A percentile compares a stretch with the other conserved stretches of the same genome.
phyloP scores from a whole-genome alignment of 139 green algal species.

The Closterium sp. region DNA sequence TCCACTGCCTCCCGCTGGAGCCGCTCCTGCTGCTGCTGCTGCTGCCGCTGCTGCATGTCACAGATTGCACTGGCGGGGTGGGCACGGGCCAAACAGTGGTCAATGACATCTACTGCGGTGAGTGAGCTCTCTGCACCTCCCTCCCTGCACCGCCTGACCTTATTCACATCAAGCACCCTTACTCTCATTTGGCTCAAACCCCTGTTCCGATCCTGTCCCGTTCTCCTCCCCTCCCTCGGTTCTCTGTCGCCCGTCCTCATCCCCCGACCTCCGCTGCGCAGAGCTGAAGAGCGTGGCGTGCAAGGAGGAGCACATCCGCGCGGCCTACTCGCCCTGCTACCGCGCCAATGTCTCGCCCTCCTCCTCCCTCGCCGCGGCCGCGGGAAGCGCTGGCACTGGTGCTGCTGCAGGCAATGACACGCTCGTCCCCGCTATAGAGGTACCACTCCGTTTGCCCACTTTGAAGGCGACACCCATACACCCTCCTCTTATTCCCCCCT shows the following conservation, averaged over 20 bases:
- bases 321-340: constrained; percentile 20
- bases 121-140: not conserved
- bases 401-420: not conserved
- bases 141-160: not conserved
- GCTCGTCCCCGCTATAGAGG: not conserved
- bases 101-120: not conserved
- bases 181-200: not conserved
- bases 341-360: not conserved
- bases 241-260: too few relatives aligned
- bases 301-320: constrained; percentile 13
- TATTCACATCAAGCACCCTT: too few relatives aligned
- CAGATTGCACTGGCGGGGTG: not conserved
- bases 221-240: not conserved
- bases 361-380: not conserved
- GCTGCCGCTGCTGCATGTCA: not conserved
- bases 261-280: too few relatives aligned
- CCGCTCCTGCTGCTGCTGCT: not conserved
- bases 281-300: constrained; percentile 1
- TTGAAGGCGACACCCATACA: too few relatives aligned
- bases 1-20: not conserved
- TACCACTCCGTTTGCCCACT: too few relatives aligned
- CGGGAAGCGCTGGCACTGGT: not conserved
- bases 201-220: not conserved
- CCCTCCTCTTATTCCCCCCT: not conserved
- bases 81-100: not conserved